Percentiles rank a stretch among this genome's conserved stretches.
These are phyloP conservation scores for Colletotrichum musae DNA, from an alignment of 2,329 filamentous ascomycete species.

Conservation along the genomic window DNA sequence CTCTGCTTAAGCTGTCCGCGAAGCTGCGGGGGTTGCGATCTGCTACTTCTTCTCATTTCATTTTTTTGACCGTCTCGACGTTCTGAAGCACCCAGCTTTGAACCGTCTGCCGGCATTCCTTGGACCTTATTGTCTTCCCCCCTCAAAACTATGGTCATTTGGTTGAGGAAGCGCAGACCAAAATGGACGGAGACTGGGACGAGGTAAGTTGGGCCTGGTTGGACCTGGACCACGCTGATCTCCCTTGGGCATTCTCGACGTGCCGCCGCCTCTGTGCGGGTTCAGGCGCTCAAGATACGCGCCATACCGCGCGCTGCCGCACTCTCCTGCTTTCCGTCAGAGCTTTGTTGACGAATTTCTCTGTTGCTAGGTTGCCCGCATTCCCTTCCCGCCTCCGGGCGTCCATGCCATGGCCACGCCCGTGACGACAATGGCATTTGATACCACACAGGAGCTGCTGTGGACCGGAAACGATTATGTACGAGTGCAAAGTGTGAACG, in stretches of 20 bases:
- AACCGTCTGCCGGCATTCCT: conserved; percentile 16
- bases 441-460: conserved; percentile 88
- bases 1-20: conserved; percentile 26
- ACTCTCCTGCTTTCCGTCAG: conserved; percentile 5
- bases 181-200: conserved; percentile 79
- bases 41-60: conserved; percentile 1
- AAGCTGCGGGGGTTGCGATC: conserved; percentile 33
- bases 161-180: conserved; percentile 56
- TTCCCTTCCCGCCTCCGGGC: conserved; percentile 84
- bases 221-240: too few relatives aligned
- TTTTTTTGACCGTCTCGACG: background rate
- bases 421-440: conserved; percentile 88
- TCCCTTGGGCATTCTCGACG: background rate
- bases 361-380: conserved; percentile 77
- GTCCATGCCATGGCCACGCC: conserved; percentile 78
- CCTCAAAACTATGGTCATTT: conserved; percentile 49
- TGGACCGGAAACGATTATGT: conserved; percentile 96
- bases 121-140: conserved; percentile 1
- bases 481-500: conserved; percentile 51
- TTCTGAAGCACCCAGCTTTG: conserved; percentile 4
- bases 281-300: conserved; percentile 5
- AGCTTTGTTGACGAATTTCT: conserved; percentile 30
- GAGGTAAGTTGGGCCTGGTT: conserved; percentile 63
- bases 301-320: conserved; percentile 38
- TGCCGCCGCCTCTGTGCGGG: too few relatives aligned